These are phyloP conservation scores for Tetrahymena borealis DNA, from an alignment of 73 alveolate genomes.

Conservation along the genomic window DNA sequence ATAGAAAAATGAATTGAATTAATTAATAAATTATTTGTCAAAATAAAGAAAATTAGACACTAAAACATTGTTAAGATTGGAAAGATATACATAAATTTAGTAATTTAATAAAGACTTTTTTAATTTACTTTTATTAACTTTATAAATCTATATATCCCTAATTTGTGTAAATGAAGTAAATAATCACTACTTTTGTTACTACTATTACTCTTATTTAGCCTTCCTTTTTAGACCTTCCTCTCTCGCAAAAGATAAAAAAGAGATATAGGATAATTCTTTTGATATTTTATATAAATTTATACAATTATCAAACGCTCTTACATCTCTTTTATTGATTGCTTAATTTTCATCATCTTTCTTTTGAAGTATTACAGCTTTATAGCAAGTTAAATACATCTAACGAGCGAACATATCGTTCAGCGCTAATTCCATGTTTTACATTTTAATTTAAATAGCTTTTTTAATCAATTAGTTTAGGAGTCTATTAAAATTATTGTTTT, in stretches of 20 bases:
- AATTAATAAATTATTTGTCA: too few species aligned
- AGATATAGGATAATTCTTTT: background rate
- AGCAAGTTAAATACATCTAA: background rate
- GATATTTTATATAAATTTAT: background rate
- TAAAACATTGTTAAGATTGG: too few species aligned
- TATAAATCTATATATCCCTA: too few species aligned
- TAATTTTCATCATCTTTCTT: background rate
- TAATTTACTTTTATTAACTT: too few species aligned
- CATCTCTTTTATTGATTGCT: background rate
- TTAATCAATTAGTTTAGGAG: too few species aligned
- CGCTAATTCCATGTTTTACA: background rate
- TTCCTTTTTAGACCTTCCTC: background rate
- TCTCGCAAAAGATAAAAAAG: background rate
- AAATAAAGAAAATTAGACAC: too few species aligned
- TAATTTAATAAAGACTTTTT: too few species aligned
- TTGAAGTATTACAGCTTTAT: background rate
- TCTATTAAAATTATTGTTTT: too few species aligned
- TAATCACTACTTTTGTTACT: background rate
- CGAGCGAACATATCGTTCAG: conserved; percentile 3
- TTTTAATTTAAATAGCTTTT: background rate
- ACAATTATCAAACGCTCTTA: background rate
- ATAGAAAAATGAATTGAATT: too few species aligned
- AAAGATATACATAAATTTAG: too few species aligned
- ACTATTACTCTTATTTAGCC: background rate
- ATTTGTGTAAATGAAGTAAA: too few species aligned